Base-by-base conservation (phyloP, 345 rosid genomes). In the Citrus reticulata region DNA sequence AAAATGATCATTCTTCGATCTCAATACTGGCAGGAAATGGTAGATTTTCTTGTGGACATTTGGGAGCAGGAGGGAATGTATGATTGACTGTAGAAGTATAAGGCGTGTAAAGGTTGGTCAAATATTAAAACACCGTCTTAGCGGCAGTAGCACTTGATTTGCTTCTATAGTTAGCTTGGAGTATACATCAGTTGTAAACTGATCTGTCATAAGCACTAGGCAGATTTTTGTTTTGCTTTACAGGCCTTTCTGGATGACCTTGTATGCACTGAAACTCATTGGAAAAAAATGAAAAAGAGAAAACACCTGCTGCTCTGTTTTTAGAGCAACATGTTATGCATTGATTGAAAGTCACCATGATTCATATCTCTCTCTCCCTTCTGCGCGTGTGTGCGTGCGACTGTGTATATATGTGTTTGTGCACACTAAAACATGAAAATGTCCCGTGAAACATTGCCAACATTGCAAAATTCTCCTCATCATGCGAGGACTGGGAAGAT, bases 21-120 rank as follows among this genome's bases (percentile, higher is more conserved):
- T 10, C 72, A 57, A 37, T 67, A 72, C 39, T 77, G 76, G 39
- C 90, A 94, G 98, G 98, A 93, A 86, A 95, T 95, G 98, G 92
- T 91, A 42, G 97, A 93, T 84, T 95, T 93, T 87, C 93, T 95
- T 20, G 97, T 95, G 72, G 96, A 95, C 85, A 42, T 85, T 27
- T 95, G 98, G 96, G 98, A 95, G 83, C 95, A 95, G 79, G 97
- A 93, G 79, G 98, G 95, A 17, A 81, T 91, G 89, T 92, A 94
- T 72, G 97, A 90, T 76, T 94, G 85, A 92, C 77, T 70, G 73
- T 27, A 7, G 9, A 77, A 78, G 72, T 54, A 27, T 63, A 62
- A 84, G 84, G 9, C 42, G 42, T 22, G 54, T 57, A 75, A 75
- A 79, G 72, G 80, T 63, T 81, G 89, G 62, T 61, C 73, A 72